Conservation (phyloP, 768 basidiomycete genomes). For the Podaxis mareebaensis region DNA sequence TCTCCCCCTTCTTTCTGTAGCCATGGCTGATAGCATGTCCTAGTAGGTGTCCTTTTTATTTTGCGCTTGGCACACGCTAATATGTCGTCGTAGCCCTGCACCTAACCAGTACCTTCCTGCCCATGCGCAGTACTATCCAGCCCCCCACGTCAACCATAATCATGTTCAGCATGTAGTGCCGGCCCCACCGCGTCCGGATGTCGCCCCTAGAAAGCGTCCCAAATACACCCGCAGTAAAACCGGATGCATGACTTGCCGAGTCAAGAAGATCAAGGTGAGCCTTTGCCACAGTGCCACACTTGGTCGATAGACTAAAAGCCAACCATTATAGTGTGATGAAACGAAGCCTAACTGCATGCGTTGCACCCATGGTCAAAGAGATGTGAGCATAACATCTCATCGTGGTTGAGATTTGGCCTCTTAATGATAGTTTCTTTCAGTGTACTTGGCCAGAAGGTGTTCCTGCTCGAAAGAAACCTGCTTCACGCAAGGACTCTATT, state of each 20-base stretch:
- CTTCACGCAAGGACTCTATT: slow-evolving; percentile 54
- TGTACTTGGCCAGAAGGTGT: slow-evolving; percentile 85
- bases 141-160: slow-evolving; percentile 40
- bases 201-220: slow-evolving; percentile 70
- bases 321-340: slow-evolving; percentile 75
- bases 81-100: slow-evolving; percentile 31
- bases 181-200: slow-evolving; percentile 47
- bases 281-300: slow-evolving; percentile 3
- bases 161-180: slow-evolving; percentile 32
- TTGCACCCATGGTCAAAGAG: slow-evolving; percentile 83
- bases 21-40: slow-evolving; percentile 54
- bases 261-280: slow-evolving; percentile 91
- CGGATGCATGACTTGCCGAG: slow-evolving; percentile 90
- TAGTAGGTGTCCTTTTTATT: slow-evolving; percentile 44
- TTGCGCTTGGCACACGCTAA: slow-evolving; percentile 20
- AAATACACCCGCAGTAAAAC: slow-evolving; percentile 96
- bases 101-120: slow-evolving; percentile 43
- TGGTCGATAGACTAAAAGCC: neutral
- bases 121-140: slow-evolving; percentile 39
- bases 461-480: slow-evolving; percentile 68
- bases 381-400: slow-evolving; percentile 46
- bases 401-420: slow-evolving; percentile 7
- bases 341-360: slow-evolving; percentile 84
- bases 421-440: slow-evolving; percentile 33
- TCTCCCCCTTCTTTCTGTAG: slow-evolving; percentile 39